These are phyloP conservation scores for Endocalyx cinctus DNA, from an alignment of 2,329 filamentous ascomycete genomes.

Conservation along the genomic window DNA sequence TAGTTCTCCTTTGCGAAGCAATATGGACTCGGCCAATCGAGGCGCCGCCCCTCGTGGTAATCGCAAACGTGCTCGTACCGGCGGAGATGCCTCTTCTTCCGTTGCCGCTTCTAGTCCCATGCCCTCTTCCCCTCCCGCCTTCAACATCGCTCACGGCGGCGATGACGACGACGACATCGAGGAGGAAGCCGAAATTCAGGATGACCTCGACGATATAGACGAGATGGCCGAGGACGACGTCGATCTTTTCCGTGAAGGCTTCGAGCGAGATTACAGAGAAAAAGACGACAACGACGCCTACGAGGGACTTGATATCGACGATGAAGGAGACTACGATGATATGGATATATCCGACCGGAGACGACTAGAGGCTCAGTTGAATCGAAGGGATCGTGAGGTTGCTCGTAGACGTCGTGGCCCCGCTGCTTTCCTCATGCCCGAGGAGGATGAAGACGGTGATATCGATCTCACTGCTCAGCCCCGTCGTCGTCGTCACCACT, in stretches of 20 bases:
- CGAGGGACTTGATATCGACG: slow-evolving; percentile 68
- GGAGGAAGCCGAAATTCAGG: slow-evolving; percentile 66
- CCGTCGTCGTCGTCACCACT: slow-evolving; percentile 78
- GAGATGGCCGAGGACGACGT: slow-evolving; percentile 78
- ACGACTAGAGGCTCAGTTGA: slow-evolving; percentile 67
- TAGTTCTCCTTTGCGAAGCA: slow-evolving; percentile 79
- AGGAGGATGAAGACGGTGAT: slow-evolving; percentile 80
- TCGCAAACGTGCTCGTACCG: slow-evolving; percentile 52
- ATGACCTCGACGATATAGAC: slow-evolving; percentile 72
- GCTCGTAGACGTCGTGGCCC: slow-evolving; percentile 63
- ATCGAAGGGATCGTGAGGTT: slow-evolving; percentile 69
- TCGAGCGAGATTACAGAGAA: slow-evolving; percentile 65
- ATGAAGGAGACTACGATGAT: slow-evolving; percentile 69
- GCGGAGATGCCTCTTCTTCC: slow-evolving; percentile 47
- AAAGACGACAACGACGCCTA: slow-evolving; percentile 66
- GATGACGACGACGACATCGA: slow-evolving; percentile 70
- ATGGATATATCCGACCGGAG: slow-evolving; percentile 64
- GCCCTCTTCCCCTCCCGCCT: slow-evolving; percentile 62
- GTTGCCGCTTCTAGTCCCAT: slow-evolving; percentile 56
- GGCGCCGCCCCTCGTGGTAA: slow-evolving; percentile 50
- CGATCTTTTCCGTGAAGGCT: slow-evolving; percentile 70
- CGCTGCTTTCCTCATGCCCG: slow-evolving; percentile 67
- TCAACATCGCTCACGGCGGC: slow-evolving; percentile 60
- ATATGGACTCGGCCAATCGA: slow-evolving; percentile 79
- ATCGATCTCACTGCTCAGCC: slow-evolving; percentile 83